These are phyloP conservation scores for Diversispora eburnea DNA, from an alignment of 192 early-diverging fungal genomes.

Conservation along the genomic window DNA sequence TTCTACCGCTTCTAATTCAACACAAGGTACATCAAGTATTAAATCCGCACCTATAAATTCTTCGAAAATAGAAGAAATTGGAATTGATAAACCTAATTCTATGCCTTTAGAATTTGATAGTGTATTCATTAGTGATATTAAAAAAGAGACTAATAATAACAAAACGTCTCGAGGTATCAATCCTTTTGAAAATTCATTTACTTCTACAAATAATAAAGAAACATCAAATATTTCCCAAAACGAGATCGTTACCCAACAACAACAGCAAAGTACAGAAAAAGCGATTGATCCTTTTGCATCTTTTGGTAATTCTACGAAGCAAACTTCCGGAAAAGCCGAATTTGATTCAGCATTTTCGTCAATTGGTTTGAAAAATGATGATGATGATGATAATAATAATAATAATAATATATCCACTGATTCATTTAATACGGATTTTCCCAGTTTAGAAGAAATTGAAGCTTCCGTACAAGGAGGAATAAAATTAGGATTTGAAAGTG, in stretches of 20 bases:
- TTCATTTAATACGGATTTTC: constrained; percentile 23
- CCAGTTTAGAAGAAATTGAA: constrained; percentile 24
- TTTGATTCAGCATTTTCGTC: constrained; percentile 17
- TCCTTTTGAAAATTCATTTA: constrained; percentile 7
- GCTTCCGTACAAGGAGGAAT: background rate
- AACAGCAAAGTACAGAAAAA: background rate
- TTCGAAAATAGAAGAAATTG: background rate
- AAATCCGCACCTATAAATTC: constrained; percentile 10
- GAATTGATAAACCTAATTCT: constrained; percentile 20
- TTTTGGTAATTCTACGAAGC: background rate
- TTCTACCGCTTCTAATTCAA: constrained; percentile 15
- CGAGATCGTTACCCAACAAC: background rate
- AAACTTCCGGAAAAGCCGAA: background rate
- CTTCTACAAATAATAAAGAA: background rate
- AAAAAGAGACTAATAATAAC: background rate
- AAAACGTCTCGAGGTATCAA: background rate
- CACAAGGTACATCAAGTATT: constrained; percentile 4
- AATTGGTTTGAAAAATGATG: background rate
- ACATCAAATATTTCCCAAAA: background rate
- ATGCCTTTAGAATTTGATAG: constrained; percentile 5
- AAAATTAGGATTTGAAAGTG: constrained; percentile 21
- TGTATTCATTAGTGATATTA: background rate
- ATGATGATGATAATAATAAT: too few species aligned
- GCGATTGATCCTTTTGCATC: constrained; percentile 20
- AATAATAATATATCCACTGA: background rate